A percentile compares a stretch with the other conserved stretches of the same genome.
Conservation (phyloP, 352 stramenopile genomes). For the Phytophthora rubi region DNA sequence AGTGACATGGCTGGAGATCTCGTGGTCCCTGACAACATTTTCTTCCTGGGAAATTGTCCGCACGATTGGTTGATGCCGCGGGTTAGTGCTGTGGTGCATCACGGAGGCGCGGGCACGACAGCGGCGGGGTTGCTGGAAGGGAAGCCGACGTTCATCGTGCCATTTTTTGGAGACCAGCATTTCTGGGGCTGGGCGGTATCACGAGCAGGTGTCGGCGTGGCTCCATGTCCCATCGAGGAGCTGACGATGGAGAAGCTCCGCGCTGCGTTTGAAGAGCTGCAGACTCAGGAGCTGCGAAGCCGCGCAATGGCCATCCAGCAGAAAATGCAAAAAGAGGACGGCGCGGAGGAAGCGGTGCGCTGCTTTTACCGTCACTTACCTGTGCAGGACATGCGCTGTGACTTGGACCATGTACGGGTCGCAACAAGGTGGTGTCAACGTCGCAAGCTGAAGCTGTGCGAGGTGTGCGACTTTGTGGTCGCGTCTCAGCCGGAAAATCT, state of each 20-base stretch:
- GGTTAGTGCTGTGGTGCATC: slow-evolving; percentile 84
- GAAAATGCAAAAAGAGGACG: slow-evolving; percentile 82
- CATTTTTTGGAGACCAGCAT: slow-evolving; percentile 95
- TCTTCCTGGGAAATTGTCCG: slow-evolving; percentile 67
- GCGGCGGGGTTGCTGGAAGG: slow-evolving; percentile 87
- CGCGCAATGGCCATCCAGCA: slow-evolving; percentile 52
- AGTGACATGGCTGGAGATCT: slow-evolving; percentile 65
- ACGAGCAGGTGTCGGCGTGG: slow-evolving; percentile 78
- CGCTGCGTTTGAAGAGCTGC: slow-evolving; percentile 70
- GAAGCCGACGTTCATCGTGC: slow-evolving; percentile 93
- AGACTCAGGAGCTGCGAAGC: slow-evolving; percentile 44
- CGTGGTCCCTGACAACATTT: slow-evolving; percentile 52
- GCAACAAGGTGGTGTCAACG: slow-evolving; percentile 65
- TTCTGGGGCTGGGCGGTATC: slow-evolving; percentile 93
- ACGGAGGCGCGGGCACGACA: slow-evolving; percentile 88
- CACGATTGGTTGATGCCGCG: slow-evolving; percentile 93
- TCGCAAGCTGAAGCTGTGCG: slow-evolving; percentile 57
- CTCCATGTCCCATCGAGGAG: slow-evolving; percentile 78
- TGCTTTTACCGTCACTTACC: slow-evolving; percentile 88
- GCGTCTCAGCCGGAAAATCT: slow-evolving; percentile 48
- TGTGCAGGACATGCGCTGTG: slow-evolving; percentile 86
- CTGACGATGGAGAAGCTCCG: slow-evolving; percentile 80
- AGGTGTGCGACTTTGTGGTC: slow-evolving; percentile 60
- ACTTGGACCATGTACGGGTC: slow-evolving; percentile 45
- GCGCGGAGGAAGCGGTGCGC: slow-evolving; percentile 76